phyloP scores from a whole-genome alignment of 345 rosid genomes.

The Boechera stricta region DNA sequence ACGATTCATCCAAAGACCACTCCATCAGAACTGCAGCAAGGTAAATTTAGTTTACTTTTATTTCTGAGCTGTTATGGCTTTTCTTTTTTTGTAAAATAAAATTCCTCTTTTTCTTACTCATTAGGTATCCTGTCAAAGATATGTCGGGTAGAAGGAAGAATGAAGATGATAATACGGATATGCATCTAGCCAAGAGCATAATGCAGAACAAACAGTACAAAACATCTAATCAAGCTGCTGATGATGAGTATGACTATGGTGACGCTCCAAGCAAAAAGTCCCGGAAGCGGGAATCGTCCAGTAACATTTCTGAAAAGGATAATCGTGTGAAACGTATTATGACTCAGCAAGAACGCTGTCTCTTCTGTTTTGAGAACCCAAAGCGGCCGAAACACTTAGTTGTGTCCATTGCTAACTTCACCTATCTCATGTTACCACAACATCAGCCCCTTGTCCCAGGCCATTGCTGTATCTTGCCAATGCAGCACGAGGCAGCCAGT shows the following conservation, averaged over 20 bases:
- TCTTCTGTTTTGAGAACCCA: slow-evolving; percentile 92
- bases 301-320: slow-evolving; percentile 48
- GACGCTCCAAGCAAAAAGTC: slow-evolving; percentile 71
- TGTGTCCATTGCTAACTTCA: slow-evolving; percentile 85
- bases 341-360: slow-evolving; percentile 95
- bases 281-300: slow-evolving; percentile 48
- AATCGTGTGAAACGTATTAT: slow-evolving; percentile 58
- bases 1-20: slow-evolving; percentile 48
- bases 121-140: slow-evolving; percentile 52
- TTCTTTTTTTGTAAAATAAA: background rate
- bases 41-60: slow-evolving; percentile 41
- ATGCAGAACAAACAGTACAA: slow-evolving; percentile 33
- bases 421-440: slow-evolving; percentile 88
- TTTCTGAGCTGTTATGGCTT: background rate
- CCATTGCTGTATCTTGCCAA: slow-evolving; percentile 87
- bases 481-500: slow-evolving; percentile 87
- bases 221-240: slow-evolving; percentile 70
- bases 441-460: slow-evolving; percentile 79
- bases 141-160: slow-evolving; percentile 52
- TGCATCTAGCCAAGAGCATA: slow-evolving; percentile 74
- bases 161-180: slow-evolving; percentile 74
- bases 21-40: slow-evolving; percentile 48
- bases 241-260: slow-evolving; percentile 92
- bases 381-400: slow-evolving; percentile 84
- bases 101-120: background rate